Percentiles rank a stretch among this genome's conserved stretches.
Conservation (phyloP, 306 rosid species). For the Elaeagnus macrophylla region DNA sequence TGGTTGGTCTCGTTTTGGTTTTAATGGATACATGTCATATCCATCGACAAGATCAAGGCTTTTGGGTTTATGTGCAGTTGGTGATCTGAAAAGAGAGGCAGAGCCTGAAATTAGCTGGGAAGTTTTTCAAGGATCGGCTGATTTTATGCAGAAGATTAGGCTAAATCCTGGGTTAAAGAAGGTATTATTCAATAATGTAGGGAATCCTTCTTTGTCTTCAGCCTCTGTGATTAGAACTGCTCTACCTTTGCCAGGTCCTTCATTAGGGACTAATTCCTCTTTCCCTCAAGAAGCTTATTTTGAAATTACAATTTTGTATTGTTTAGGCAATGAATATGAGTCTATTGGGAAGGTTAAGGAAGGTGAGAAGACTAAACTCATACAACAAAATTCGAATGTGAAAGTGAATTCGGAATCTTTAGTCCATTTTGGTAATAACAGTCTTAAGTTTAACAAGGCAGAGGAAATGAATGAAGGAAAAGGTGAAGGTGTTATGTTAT, state of each 20-base stretch:
- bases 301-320: slow-evolving; percentile 59
- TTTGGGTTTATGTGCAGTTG: slow-evolving; percentile 42
- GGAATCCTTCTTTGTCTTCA: slow-evolving; percentile 22
- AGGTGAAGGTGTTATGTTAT: slow-evolving; percentile 43
- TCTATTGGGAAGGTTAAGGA: slow-evolving; percentile 35
- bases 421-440: slow-evolving; percentile 37
- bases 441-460: slow-evolving; percentile 28
- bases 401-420: slow-evolving; percentile 54
- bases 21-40: slow-evolving; percentile 28
- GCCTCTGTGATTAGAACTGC: slow-evolving; percentile 48
- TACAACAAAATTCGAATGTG: slow-evolving; percentile 33
- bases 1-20: slow-evolving; percentile 89
- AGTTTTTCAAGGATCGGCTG: slow-evolving; percentile 57
- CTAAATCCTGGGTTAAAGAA: slow-evolving; percentile 62
- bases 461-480: slow-evolving; percentile 45
- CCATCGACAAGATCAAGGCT: slow-evolving; percentile 44
- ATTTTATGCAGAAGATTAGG: slow-evolving; percentile 82
- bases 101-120: slow-evolving; percentile 77
- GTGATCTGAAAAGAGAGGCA: slow-evolving; percentile 41
- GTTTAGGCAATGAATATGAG: slow-evolving; percentile 30
- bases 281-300: slow-evolving; percentile 95
- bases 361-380: slow-evolving; percentile 63
- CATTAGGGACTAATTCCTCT: slow-evolving; percentile 42
- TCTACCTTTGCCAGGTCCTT: slow-evolving; percentile 86
- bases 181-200: slow-evolving; percentile 7